Conservation (phyloP, 352 stramenopile genomes). For the Phytophthora idaei region DNA sequence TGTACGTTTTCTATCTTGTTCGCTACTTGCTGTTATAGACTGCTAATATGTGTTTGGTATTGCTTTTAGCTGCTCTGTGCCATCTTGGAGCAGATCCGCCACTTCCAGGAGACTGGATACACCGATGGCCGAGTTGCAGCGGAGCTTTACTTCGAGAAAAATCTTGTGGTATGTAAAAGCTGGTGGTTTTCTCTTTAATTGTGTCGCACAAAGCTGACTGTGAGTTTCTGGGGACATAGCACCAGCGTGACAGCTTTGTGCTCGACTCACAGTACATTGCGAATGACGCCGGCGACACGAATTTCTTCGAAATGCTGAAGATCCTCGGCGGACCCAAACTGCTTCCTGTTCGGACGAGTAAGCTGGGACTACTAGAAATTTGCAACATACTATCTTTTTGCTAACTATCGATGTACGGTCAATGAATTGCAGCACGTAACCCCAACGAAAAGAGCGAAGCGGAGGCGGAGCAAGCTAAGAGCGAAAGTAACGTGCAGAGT, state of each 20-base stretch:
- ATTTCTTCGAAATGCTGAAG: slow-evolving; percentile 70
- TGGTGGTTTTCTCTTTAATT: background rate
- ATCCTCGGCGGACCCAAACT: slow-evolving; percentile 65
- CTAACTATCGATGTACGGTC: background rate
- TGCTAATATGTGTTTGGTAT: background rate
- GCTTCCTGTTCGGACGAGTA: slow-evolving; percentile 60
- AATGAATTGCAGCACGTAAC: slow-evolving; percentile 38
- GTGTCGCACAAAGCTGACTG: background rate
- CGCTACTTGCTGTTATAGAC: background rate
- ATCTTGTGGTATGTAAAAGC: slow-evolving; percentile 43
- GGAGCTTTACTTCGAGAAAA: slow-evolving; percentile 78
- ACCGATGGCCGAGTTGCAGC: slow-evolving; percentile 77
- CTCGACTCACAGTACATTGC: slow-evolving; percentile 51
- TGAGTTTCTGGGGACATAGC: slow-evolving; percentile 16
- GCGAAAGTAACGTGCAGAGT: slow-evolving; percentile 75
- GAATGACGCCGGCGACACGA: slow-evolving; percentile 39
- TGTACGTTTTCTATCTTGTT: slow-evolving; percentile 38
- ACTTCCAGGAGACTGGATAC: slow-evolving; percentile 92
- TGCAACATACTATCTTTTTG: background rate
- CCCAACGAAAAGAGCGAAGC: slow-evolving; percentile 56
- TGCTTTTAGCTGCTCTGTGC: slow-evolving; percentile 65
- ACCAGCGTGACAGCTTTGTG: slow-evolving; percentile 61
- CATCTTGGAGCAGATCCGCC: slow-evolving; percentile 92
- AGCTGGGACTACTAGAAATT: background rate
- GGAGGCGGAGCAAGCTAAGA: slow-evolving; percentile 62